Base-by-base conservation (phyloP, 2,329 filamentous ascomycete species). In the Xylaria sp. region DNA sequence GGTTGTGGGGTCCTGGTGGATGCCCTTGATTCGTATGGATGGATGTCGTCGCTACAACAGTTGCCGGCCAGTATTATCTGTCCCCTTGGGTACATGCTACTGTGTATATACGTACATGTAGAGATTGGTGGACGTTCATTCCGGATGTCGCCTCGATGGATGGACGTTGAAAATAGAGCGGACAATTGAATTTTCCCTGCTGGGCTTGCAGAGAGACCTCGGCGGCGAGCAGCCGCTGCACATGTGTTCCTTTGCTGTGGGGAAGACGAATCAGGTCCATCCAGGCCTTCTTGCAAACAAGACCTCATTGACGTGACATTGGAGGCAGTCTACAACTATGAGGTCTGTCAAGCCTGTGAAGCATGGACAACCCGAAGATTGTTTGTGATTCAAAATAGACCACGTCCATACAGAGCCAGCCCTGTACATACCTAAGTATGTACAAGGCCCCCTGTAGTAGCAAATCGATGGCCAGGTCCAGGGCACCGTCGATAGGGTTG, bases 131-230 rank as follows among this genome's bases (percentile, higher is more conserved):
- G 29, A 34, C 29, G 17, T 39, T 57, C 45, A 53, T 57, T 48
- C 43, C 50, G 54, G 50, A 57, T 53, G 46, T 53, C 50, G 46
- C 44, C 46, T 50, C 46, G 48, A 42, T 50, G 49, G 44, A 39
- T 21, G 22, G 40, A 13, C 29, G 29, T 34, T 34, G 5, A 34
- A 34, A 24, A 48, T 48, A 29, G 48, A 22, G 38, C 26, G 41
- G 46, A 46, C 20, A 29, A 20, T 22, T 20, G 21, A 48, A 44
- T 34, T 21, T 19, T 55, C 26, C 43, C 41, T n/a, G 16, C 39
- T 21, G 45, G 20, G 47, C 24, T 44, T 34, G 39, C n/a, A 47
- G 52, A 29, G 45, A 20, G 41, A 22, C 13, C 19, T 43, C 29
- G 21, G 37, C 51, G 21, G 40, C 29, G 42, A 34, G n/a, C 19